phyloP scores from a whole-genome alignment of 768 basidiomycete genomes.

The Leucocoprinus birnbaumii region DNA sequence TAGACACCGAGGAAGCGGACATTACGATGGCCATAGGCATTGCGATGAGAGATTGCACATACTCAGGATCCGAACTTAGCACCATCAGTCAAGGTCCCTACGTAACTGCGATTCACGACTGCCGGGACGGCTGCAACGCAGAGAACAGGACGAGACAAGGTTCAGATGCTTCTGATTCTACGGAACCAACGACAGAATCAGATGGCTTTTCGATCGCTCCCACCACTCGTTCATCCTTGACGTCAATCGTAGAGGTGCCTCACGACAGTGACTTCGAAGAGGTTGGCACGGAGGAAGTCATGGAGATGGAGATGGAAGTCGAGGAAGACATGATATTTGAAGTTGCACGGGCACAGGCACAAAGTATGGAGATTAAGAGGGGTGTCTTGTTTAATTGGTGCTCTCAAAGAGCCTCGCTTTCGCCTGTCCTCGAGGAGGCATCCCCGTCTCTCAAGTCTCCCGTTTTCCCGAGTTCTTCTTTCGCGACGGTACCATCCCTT shows the following conservation, averaged over 20 bases:
- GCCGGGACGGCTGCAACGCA: background rate
- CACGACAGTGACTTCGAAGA: constrained; percentile 13
- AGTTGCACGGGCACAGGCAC: constrained; percentile 43
- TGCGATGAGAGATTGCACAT: constrained; percentile 14
- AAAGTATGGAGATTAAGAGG: constrained; percentile 48
- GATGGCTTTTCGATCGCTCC: constrained; percentile 11
- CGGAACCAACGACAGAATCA: constrained; percentile 23
- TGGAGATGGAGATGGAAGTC: constrained; percentile 14
- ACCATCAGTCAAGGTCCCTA: background rate
- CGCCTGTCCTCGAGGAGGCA: background rate
- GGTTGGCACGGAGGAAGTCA: constrained; percentile 17
- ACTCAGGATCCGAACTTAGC: background rate
- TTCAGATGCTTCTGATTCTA: constrained; percentile 29
- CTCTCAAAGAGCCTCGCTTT: background rate
- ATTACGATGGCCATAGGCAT: constrained; percentile 22
- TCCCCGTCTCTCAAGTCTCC: background rate
- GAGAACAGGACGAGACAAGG: constrained; percentile 18
- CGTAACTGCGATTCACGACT: constrained; percentile 10
- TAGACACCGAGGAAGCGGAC: constrained; percentile 25
- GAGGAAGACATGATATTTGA: constrained; percentile 35
- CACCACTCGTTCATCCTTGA: constrained; percentile 17
- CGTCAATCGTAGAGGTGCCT: constrained; percentile 13
- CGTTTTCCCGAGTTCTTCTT: background rate
- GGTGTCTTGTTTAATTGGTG: constrained; percentile 37
- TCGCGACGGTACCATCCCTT: constrained; percentile 20